Evolutionary conservation across 2,329 filamentous ascomycete genomes (phyloP).

Genomic region (Pyrenophora seminiperda): DNA sequence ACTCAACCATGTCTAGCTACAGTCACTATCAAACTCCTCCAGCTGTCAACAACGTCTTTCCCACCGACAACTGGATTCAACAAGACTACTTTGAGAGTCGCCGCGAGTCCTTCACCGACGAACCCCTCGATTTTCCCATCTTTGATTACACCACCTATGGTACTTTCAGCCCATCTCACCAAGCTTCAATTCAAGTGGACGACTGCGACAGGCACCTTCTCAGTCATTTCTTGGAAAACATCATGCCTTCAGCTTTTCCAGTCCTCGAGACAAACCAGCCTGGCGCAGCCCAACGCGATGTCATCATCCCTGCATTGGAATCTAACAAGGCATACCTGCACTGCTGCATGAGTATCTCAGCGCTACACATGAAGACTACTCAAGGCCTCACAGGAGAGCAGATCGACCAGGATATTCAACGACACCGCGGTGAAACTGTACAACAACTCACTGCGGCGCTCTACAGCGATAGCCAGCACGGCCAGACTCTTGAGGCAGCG

Average conservation of each 20-base stretch:
- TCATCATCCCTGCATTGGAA: conserved; percentile 85
- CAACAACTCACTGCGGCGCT: conserved; percentile 83
- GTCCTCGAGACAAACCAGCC: conserved; percentile 89
- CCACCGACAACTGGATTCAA: conserved; percentile 72
- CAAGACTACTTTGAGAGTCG: conserved; percentile 69
- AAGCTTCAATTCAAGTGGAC: conserved; percentile 79
- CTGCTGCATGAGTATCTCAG: conserved; percentile 91
- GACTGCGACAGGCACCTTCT: conserved; percentile 85
- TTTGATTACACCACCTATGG: conserved; percentile 80
- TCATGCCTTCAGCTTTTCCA: conserved; percentile 88
- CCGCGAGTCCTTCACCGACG: conserved; percentile 67
- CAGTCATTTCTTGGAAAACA: conserved; percentile 87
- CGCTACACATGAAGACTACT: conserved; percentile 86
- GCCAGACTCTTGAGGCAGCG: conserved; percentile 88
- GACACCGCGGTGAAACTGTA: conserved; percentile 87
- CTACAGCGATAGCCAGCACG: conserved; percentile 78
- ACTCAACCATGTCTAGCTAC: conserved; percentile 90
- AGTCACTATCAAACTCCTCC: conserved; percentile 86
- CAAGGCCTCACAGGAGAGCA: conserved; percentile 70
- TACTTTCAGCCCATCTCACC: conserved; percentile 62
- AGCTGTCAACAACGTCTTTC: conserved; percentile 68
- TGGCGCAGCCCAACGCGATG: conserved; percentile 77
- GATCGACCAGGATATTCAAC: conserved; percentile 88
- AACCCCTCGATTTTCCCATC: conserved; percentile 71
- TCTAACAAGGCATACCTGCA: conserved; percentile 93